Evolutionary conservation across 1,284 basidiomycete species (phyloP).

Genomic region (Microstroma glucosiphilum): DNA sequence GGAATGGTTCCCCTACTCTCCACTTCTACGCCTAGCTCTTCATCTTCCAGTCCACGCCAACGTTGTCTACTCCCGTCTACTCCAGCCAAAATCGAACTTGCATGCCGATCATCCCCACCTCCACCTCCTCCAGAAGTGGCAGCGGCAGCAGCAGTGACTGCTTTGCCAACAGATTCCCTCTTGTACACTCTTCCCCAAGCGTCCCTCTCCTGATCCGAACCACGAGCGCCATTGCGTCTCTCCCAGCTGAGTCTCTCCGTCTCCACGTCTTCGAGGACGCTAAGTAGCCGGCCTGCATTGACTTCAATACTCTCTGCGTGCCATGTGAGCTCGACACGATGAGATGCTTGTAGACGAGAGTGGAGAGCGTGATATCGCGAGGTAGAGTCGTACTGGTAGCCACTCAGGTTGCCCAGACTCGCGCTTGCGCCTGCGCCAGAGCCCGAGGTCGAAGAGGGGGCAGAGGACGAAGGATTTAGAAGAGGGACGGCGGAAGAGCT

Average conservation of each 20-base stretch:
- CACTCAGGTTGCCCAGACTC: neutral
- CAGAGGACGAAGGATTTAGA: neutral
- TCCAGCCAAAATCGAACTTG: too few species aligned
- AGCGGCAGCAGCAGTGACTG: too few species aligned
- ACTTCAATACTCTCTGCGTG: slow-evolving; percentile 25
- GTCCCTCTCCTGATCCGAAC: too few species aligned
- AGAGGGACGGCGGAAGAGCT: neutral
- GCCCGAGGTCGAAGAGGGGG: neutral
- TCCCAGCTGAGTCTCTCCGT: slow-evolving; percentile 11
- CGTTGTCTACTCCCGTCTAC: too few species aligned
- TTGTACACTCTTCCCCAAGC: too few species aligned
- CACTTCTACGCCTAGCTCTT: too few species aligned
- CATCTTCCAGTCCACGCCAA: too few species aligned
- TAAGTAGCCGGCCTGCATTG: slow-evolving; percentile 25
- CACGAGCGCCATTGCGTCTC: neutral
- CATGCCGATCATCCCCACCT: too few species aligned
- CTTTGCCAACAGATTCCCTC: too few species aligned
- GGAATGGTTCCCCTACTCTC: too few species aligned
- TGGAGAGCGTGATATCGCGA: neutral
- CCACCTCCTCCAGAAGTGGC: too few species aligned
- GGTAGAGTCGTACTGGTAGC: too few species aligned
- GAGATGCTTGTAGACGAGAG: slow-evolving; percentile 21
- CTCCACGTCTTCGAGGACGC: slow-evolving; percentile 26
- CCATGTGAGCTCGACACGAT: slow-evolving; percentile 28
- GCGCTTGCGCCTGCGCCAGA: neutral